Base-by-base conservation (phyloP, 306 rosid species). In the Fagus sylvatica region DNA sequence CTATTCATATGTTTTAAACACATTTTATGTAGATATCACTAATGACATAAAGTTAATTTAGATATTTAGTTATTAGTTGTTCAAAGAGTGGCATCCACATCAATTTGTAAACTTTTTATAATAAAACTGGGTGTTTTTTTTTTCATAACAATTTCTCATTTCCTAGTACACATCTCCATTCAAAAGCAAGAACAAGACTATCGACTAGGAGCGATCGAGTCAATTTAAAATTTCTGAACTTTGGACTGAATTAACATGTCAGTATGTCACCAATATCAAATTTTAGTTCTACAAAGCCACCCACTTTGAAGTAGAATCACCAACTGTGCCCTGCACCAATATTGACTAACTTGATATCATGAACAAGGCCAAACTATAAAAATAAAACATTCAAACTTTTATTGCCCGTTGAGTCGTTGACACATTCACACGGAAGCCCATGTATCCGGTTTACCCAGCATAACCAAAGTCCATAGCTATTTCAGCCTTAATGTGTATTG, bases 351-450 rank as follows among this genome's bases (percentile, higher is more conserved):
- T 7, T 19, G 3, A 2, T 61, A 17, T 61, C 3, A 2, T 74
- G 32, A 7, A 34, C 11, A 62, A 22, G 53, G n/a, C 53, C 8
- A 15, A 51, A 41, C 53, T 41, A 57, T 39, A 19, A 43, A 57
- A 1, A 43, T 7, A 1, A 15, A 40, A n/a, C 56, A 53, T 8
- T 9, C 1, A 43, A 43, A 43, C 8, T 56, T 56, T 19, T 5
- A n/a, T n/a, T n/a, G n/a, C n/a, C n/a, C n/a, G n/a, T n/a, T n/a
- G n/a, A 30, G 57, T 28, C 43, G 15, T 74, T 61, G 78, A 61
- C 78, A 43, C 28, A 60, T 74, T 74, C 71, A 10, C 60, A 60
- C 16, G 33, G 34, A 34, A 56, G 28, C 62, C 33, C 62, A 3
- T 72, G 49, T 33, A 15, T 34, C 22, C 32, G 32, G 59, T 72